Evolutionary conservation across 2,329 filamentous ascomycete genomes (phyloP).

Genomic region (Colletotrichum godetiae): DNA sequence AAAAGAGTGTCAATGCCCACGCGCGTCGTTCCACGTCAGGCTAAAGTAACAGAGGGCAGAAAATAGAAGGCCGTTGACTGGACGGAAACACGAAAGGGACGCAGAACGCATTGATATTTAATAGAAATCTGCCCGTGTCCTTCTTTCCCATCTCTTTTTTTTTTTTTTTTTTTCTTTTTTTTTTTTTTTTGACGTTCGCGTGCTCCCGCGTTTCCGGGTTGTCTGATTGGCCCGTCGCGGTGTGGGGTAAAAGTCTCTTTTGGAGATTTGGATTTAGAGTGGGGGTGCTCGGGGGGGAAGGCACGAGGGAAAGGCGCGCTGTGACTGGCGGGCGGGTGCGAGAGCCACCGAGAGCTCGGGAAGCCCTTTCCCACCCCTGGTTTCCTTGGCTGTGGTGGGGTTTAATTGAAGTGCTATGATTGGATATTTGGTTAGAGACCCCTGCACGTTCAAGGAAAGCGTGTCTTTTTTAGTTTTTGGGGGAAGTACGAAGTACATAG

Average conservation of each 20-base stretch:
- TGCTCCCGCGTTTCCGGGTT: not conserved
- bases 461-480: not conserved
- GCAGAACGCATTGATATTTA: not conserved
- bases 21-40: not conserved
- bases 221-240: slow-evolving; percentile 7
- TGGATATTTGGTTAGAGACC: not conserved
- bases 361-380: not conserved
- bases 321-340: not conserved
- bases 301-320: not conserved
- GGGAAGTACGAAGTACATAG: not conserved
- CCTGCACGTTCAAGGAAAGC: not conserved
- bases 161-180: not conserved
- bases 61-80: not conserved
- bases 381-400: too few species aligned
- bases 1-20: not conserved
- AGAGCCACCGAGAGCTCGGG: slow-evolving; percentile 1
- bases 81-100: not conserved
- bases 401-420: too few species aligned
- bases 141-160: not conserved
- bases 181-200: slow-evolving; percentile 1
- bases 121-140: not conserved
- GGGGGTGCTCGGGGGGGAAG: too few species aligned
- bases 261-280: not conserved
- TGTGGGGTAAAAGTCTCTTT: not conserved
- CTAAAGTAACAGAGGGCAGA: not conserved